These are phyloP conservation scores for Trichomonas vaginalis DNA, from an alignment of 208 protist genomes.

Conservation along the genomic window DNA sequence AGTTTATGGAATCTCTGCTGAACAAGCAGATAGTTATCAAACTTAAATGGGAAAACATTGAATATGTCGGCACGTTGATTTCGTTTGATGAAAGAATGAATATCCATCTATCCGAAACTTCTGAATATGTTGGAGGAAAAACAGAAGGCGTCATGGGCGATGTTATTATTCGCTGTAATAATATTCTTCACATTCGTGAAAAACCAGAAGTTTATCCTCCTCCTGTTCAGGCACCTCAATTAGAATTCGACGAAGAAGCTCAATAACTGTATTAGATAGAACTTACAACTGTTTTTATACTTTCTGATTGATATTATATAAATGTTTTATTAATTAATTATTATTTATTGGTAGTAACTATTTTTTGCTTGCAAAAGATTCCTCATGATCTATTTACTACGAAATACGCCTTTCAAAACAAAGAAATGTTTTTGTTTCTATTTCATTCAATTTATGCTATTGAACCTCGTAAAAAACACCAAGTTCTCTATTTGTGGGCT, in stretches of 20 bases:
- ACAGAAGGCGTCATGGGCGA: neutral
- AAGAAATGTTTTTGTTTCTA: too few relatives aligned
- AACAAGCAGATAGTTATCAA: neutral
- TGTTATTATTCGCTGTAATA: neutral
- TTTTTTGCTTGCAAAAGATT: too few relatives aligned
- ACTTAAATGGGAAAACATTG: neutral
- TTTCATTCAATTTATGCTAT: too few relatives aligned
- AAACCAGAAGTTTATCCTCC: neutral
- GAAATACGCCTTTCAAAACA: too few relatives aligned
- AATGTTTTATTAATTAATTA: too few relatives aligned
- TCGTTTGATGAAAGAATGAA: conserved; percentile 4
- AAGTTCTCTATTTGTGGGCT: too few relatives aligned
- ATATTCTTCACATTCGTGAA: neutral
- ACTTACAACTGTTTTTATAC: too few relatives aligned
- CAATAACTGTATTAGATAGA: too few relatives aligned
- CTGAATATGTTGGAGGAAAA: neutral
- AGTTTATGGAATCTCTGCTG: neutral
- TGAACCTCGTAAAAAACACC: too few relatives aligned
- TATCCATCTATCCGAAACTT: neutral
- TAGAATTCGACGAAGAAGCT: neutral
- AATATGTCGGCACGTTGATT: neutral
- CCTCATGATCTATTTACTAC: too few relatives aligned
- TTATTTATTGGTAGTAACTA: too few relatives aligned
- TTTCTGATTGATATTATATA: too few relatives aligned
- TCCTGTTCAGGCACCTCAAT: neutral